Base-by-base conservation (phyloP, 78 protist genomes). In the Dictyostelium capitatum region DNA sequence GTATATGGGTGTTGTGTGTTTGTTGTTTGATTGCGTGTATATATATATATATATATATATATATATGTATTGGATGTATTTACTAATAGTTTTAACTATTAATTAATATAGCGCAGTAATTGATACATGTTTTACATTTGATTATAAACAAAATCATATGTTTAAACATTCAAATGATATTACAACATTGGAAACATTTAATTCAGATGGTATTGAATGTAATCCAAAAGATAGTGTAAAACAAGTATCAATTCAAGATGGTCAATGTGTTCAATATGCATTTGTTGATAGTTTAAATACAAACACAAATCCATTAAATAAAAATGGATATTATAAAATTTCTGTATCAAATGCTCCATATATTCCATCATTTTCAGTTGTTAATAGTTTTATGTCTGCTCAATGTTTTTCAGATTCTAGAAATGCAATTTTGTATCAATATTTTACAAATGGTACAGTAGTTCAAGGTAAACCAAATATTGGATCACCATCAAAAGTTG, bases 71-170 rank as follows among this genome's bases (percentile, higher is more conserved):
- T n/a, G n/a, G n/a, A n/a, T n/a, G n/a, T n/a, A n/a, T n/a, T n/a
- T n/a, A n/a, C n/a, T n/a, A n/a, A n/a, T n/a, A n/a, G n/a, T n/a
- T n/a, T n/a, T n/a, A n/a, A n/a, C n/a, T n/a, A n/a, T n/a, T n/a
- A n/a, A n/a, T n/a, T n/a, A n/a, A n/a, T n/a, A n/a, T 25, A 62
- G 70, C 23, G 28, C 32, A 25, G 70, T 62, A 1, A n/a, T 62
- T 62, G 70, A 62, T 62, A 62, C 70, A 23, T 62, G 70, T 62
- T 4, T 62, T 25, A 62, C 70, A 6, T 62, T 11, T 62, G 70
- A 62, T 62, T 62, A 62, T 25, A 9, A 23, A n/a, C 23, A 62
- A 4, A 62, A 62, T 17, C 28, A 25, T 62, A 17, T 62, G 9
- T 62, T 62, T 17, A 62, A 62, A 25, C 43, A 25, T 4, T 62